Evolutionary conservation across 2,329 filamentous ascomycete genomes (phyloP), one percentile per base, ranked within the genome.

Genomic region (Tricladium varicosporioides): DNA sequence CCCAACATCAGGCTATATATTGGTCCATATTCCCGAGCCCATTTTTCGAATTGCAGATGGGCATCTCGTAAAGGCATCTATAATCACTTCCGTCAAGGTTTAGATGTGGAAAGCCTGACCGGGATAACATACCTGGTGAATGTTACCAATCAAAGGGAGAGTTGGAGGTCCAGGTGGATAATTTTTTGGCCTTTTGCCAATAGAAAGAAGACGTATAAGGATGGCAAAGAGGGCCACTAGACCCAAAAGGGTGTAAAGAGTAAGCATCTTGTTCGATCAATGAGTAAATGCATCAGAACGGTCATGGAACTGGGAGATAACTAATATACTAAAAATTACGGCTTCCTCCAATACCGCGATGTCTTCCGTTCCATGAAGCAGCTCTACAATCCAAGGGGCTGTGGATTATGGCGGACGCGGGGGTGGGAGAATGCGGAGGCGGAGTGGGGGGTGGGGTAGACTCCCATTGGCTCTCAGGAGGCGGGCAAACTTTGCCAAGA

Each of bases 1-100:
- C 63, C 63, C 2, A 65, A 36, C 5, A 61, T 65, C n/a, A 63
- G 54, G 13, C 44, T 51, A 43, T 70, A 60, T 27, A 62, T 49
- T 5, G 57, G 56, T 18, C 62, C 62, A 51, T 64, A 64, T 51
- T 63, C 50, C 22, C 54, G 40, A 22, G 59, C 61, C 63, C 61
- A 65, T 54, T 60, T 60, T 40, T 62, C 53, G 36, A 60, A 57
- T 27, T 52, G 49, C 27, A 48, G 27, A 48, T 48, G 46, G 7
- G 42, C 42, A 18, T 45, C n/a, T 45, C 8, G n/a, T 18, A 15
- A 45, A 9, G 42, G 42, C 42, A 45, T 45, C 42, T 45, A 15
- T 45, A 45, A n/a, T 40, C 33, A 40, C 33, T 40, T 40, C 9
- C 33, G 33, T 40, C 33, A 40, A n/a, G 33, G n/a, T 40, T 40